These are phyloP conservation scores for Linaria vulgaris DNA, from an alignment of 257 asterid species.

Conservation along the genomic window DNA sequence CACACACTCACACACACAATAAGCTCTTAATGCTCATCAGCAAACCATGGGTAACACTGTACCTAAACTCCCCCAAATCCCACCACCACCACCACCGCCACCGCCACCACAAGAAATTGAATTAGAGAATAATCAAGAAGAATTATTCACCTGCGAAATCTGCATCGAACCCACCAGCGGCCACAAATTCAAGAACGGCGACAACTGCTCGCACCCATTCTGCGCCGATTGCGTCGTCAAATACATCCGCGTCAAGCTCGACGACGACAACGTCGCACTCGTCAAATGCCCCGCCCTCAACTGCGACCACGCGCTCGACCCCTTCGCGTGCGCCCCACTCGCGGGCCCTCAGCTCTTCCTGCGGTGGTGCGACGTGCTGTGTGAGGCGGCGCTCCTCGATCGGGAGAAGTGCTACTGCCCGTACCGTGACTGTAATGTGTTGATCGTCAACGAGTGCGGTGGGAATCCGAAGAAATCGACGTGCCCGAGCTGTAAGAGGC, in stretches of 20 bases:
- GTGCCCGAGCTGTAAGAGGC: slow-evolving; percentile 59
- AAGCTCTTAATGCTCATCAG: too few species aligned
- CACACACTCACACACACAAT: background rate
- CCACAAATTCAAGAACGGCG: slow-evolving; percentile 27
- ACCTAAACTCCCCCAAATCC: slow-evolving; percentile 26
- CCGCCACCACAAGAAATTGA: background rate
- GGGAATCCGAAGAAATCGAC: slow-evolving; percentile 41
- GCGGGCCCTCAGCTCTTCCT: slow-evolving; percentile 41
- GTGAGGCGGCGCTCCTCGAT: slow-evolving; percentile 46
- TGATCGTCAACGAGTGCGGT: slow-evolving; percentile 75
- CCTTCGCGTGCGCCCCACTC: slow-evolving; percentile 41
- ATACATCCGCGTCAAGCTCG: slow-evolving; percentile 66
- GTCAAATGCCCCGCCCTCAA: slow-evolving; percentile 61
- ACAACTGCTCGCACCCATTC: slow-evolving; percentile 52
- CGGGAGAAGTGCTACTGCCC: slow-evolving; percentile 55
- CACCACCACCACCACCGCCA: slow-evolving; percentile 7
- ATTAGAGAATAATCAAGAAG: background rate
- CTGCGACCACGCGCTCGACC: slow-evolving; percentile 58
- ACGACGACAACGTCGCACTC: slow-evolving; percentile 40
- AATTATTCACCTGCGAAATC: slow-evolving; percentile 54
- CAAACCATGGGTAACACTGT: slow-evolving; percentile 31
- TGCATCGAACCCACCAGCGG: slow-evolving; percentile 47
- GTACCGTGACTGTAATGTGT: slow-evolving; percentile 44
- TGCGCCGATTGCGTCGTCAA: slow-evolving; percentile 61
- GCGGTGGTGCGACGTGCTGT: slow-evolving; percentile 70